Percentiles rank a stretch among this genome's conserved stretches.
Evolutionary conservation across 2,329 filamentous ascomycete genomes (phyloP).

Genomic region (Lizonia empirigonia): DNA sequence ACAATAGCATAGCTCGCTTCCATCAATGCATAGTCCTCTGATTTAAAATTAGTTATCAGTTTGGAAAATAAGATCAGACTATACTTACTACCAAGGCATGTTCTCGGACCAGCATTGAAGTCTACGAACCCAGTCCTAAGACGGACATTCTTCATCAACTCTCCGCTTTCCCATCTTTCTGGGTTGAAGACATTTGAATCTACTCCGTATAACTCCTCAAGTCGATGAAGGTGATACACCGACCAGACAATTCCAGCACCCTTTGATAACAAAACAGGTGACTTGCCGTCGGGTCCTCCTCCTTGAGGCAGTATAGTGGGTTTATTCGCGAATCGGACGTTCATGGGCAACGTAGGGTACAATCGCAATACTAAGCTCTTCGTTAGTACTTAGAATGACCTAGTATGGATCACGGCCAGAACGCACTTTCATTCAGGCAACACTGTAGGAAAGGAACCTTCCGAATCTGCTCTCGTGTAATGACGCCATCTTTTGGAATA

Average conservation of each 20-base stretch:
- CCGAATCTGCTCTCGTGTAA: neutral
- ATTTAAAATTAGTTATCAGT: too few species aligned
- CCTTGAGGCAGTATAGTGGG: conserved; percentile 38
- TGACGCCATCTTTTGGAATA: neutral
- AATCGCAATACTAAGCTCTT: conserved; percentile 23
- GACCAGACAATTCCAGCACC: conserved; percentile 23
- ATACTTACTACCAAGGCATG: conserved; percentile 13
- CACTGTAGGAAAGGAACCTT: neutral
- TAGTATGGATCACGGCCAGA: too few species aligned
- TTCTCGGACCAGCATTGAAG: conserved; percentile 30
- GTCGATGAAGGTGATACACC: conserved; percentile 33
- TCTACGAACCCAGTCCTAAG: conserved; percentile 34
- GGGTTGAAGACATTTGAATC: conserved; percentile 40
- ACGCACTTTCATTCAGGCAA: neutral
- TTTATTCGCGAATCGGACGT: conserved; percentile 30
- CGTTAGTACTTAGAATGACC: too few species aligned
- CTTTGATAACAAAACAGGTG: conserved; percentile 35
- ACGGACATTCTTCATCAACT: neutral
- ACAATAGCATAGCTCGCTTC: too few species aligned
- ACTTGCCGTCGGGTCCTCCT: conserved; percentile 31
- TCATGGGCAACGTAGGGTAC: conserved; percentile 36
- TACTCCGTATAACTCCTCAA: conserved; percentile 36
- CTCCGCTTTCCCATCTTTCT: conserved; percentile 38
- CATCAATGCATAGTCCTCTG: too few species aligned
- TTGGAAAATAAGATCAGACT: too few species aligned